Percentiles rank a stretch among this genome's conserved stretches.
phyloP scores from a whole-genome alignment of 2,329 filamentous ascomycete genomes.

The Ilyonectria mors-panacis region DNA sequence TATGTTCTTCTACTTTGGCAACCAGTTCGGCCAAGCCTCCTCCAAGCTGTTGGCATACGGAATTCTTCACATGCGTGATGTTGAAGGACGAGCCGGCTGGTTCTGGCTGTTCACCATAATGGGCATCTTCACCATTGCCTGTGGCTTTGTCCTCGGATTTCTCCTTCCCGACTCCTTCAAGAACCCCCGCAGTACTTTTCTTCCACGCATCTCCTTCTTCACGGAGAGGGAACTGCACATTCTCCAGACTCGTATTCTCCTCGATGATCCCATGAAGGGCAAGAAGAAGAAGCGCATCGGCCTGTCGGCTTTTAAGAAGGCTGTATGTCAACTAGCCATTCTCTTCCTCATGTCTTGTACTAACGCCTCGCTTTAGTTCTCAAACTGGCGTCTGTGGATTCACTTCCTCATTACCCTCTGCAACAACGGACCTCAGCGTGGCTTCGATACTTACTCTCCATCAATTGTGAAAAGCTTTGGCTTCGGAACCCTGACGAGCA shows the following conservation, averaged over 20 bases:
- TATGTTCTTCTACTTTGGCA: constrained; percentile 70
- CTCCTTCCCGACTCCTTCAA: constrained; percentile 62
- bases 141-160: constrained; percentile 59
- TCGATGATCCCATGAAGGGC: constrained; percentile 62
- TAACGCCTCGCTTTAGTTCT: constrained; percentile 53
- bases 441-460: constrained; percentile 68
- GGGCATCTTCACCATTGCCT: constrained; percentile 65
- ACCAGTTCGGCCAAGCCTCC: constrained; percentile 62
- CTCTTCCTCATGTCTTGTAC: neutral
- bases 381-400: constrained; percentile 66
- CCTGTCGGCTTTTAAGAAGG: constrained; percentile 60
- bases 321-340: constrained; percentile 46
- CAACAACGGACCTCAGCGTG: constrained; percentile 64
- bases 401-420: constrained; percentile 66
- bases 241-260: constrained; percentile 56
- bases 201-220: constrained; percentile 55
- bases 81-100: constrained; percentile 66
- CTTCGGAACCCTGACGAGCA: constrained; percentile 62
- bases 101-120: constrained; percentile 70
- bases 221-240: constrained; percentile 59
- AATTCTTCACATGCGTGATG: constrained; percentile 65
- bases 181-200: constrained; percentile 59
- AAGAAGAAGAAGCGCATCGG: constrained; percentile 65
- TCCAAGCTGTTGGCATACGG: constrained; percentile 60
- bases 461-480: constrained; percentile 68